These are phyloP conservation scores for Waltiozyma sp. DNA, from an alignment of 1,139 yeast species.

Conservation along the genomic window DNA sequence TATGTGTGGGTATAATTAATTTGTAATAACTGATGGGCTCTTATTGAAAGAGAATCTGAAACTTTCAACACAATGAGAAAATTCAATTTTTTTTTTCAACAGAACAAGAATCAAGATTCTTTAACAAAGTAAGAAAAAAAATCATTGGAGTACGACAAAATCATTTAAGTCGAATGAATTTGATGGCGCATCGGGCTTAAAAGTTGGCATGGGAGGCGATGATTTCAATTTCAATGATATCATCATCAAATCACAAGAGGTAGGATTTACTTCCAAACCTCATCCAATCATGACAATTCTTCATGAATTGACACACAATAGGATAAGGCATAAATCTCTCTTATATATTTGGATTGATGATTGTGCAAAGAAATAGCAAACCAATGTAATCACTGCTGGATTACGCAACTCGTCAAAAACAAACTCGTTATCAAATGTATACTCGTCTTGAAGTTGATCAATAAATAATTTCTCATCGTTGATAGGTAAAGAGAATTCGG, in stretches of 20 bases:
- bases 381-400: constrained; percentile 29
- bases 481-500: neutral
- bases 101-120: too few species aligned
- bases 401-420: constrained; percentile 30
- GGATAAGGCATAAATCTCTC: constrained; percentile 7
- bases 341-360: too few species aligned
- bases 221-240: constrained; percentile 3
- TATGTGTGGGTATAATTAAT: too few species aligned
- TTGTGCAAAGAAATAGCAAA: neutral
- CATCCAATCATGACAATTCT: constrained; percentile 6
- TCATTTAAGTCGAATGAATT: constrained; percentile 20
- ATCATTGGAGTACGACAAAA: constrained; percentile 14
- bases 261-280: constrained; percentile 1
- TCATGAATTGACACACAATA: constrained; percentile 5
- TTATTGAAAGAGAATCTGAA: too few species aligned
- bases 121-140: neutral
- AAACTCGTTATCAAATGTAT: constrained; percentile 16
- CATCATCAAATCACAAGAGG: neutral
- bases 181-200: constrained; percentile 22
- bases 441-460: constrained; percentile 1
- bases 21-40: too few species aligned
- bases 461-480: neutral
- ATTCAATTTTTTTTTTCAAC: too few species aligned
- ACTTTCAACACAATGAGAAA: too few species aligned
- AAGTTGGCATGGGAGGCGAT: constrained; percentile 2